These are phyloP conservation scores for Bruguiera parviflora DNA, from an alignment of 345 rosid species.

Conservation along the genomic window DNA sequence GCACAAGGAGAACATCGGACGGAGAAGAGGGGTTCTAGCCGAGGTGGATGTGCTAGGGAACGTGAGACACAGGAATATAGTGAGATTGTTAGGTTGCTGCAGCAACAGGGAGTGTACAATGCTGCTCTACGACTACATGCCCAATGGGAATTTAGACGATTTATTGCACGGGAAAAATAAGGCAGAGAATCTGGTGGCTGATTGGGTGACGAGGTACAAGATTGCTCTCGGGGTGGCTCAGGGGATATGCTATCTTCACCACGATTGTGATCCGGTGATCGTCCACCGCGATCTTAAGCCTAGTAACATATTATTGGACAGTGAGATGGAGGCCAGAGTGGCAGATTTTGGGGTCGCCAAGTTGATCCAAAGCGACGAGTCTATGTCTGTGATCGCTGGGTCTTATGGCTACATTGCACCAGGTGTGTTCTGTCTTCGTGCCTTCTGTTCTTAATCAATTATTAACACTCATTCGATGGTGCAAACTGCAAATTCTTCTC, in stretches of 20 bases:
- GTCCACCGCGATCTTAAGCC: constrained; percentile 98
- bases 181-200: constrained; percentile 58
- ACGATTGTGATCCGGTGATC: constrained; percentile 93
- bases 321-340: constrained; percentile 94
- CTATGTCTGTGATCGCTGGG: constrained; percentile 99
- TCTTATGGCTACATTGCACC: constrained; percentile 99
- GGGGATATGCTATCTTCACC: constrained; percentile 97
- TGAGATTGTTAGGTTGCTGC: constrained; percentile 83
- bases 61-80: constrained; percentile 90
- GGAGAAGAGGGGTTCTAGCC: constrained; percentile 77
- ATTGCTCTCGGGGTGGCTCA: constrained; percentile 97
- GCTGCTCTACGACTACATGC: constrained; percentile 96
- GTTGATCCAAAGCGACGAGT: constrained; percentile 78
- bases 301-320: constrained; percentile 78
- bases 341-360: constrained; percentile 99
- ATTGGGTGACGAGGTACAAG: constrained; percentile 79
- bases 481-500: not conserved
- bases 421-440: constrained; percentile 37
- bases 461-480: not conserved
- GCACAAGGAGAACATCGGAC: constrained; percentile 64
- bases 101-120: constrained; percentile 87
- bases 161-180: constrained; percentile 73
- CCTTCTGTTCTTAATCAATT: not conserved
- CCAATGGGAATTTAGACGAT: constrained; percentile 83
- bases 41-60: constrained; percentile 92